phyloP scores from a whole-genome alignment of 352 stramenopile species.

The Phytopythium chamaehyphon region DNA sequence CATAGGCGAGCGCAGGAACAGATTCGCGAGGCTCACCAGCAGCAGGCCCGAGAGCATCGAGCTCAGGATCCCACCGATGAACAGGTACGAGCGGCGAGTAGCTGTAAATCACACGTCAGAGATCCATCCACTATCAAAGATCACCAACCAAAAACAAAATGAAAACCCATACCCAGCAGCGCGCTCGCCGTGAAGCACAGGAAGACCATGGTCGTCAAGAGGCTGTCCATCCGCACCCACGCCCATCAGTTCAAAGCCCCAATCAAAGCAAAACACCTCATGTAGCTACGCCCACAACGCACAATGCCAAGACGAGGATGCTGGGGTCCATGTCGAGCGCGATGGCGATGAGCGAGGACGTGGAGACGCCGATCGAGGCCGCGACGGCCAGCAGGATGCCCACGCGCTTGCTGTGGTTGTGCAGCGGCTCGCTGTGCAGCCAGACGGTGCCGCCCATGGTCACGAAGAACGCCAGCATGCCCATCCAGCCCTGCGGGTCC shows the following conservation, averaged over 20 bases:
- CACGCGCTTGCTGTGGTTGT: conserved; percentile 57
- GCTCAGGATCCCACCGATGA: conserved; percentile 73
- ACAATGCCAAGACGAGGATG: conserved; percentile 80
- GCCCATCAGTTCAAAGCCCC: neutral
- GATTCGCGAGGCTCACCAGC: conserved; percentile 44
- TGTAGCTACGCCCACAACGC: conserved; percentile 10
- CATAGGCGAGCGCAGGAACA: conserved; percentile 58
- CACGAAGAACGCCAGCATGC: conserved; percentile 35
- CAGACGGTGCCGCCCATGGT: conserved; percentile 52
- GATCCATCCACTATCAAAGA: no score
- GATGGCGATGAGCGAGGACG: conserved; percentile 69
- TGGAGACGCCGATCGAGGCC: conserved; percentile 60
- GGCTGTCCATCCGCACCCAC: conserved; percentile 13
- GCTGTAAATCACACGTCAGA: conserved; percentile 17
- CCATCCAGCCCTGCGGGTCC: conserved; percentile 35
- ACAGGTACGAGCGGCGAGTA: conserved; percentile 78
- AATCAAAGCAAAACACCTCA: neutral
- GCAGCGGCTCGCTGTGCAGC: conserved; percentile 48
- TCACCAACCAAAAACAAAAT: no score
- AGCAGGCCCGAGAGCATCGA: conserved; percentile 57
- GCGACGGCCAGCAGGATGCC: conserved; percentile 66
- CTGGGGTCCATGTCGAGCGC: conserved; percentile 71
- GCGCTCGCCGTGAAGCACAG: conserved; percentile 82
- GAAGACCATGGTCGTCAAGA: conserved; percentile 82
- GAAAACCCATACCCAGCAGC: conserved; percentile 37